Evolutionary conservation across 352 stramenopile species (phyloP).

Genomic region (Phytophthora idaei): DNA sequence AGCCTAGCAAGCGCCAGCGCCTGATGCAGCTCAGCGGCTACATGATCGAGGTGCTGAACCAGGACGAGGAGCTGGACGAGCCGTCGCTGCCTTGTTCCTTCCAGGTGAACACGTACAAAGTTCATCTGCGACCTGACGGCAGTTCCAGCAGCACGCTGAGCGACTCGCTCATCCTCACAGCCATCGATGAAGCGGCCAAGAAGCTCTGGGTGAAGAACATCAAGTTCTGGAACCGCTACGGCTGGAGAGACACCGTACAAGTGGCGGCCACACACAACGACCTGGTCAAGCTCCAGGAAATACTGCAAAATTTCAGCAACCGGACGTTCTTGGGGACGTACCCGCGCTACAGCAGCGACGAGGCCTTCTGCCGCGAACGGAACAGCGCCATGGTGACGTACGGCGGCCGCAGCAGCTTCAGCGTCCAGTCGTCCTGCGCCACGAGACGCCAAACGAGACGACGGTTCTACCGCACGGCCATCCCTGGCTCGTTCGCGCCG

Average conservation of each 20-base stretch:
- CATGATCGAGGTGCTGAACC: slow-evolving; percentile 64
- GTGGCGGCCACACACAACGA: slow-evolving; percentile 50
- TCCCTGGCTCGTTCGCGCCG: slow-evolving; percentile 34
- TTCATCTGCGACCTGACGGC: slow-evolving; percentile 35
- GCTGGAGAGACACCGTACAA: slow-evolving; percentile 61
- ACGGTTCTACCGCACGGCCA: slow-evolving; percentile 59
- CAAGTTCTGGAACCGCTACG: slow-evolving; percentile 70
- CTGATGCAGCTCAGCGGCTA: slow-evolving; percentile 68
- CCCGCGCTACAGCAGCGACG: slow-evolving; percentile 33
- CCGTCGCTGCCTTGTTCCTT: slow-evolving; percentile 60
- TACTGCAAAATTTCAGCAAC: slow-evolving; percentile 24
- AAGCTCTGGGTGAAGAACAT: slow-evolving; percentile 73
- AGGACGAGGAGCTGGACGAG: slow-evolving; percentile 47
- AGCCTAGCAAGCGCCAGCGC: slow-evolving; percentile 29
- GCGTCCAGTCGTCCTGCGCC: slow-evolving; percentile 19
- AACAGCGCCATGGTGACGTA: slow-evolving; percentile 33
- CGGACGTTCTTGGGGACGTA: slow-evolving; percentile 3
- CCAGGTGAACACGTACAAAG: slow-evolving; percentile 69
- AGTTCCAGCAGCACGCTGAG: slow-evolving; percentile 36
- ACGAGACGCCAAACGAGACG: slow-evolving; percentile 41
- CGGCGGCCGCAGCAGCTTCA: slow-evolving; percentile 21
- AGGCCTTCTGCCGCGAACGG: slow-evolving; percentile 25
- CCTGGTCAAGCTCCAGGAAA: slow-evolving; percentile 43
- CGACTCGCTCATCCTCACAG: slow-evolving; percentile 64
- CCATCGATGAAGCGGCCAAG: slow-evolving; percentile 48